Evolutionary conservation across 2,329 filamentous ascomycete species (phyloP), one percentile per base, ranked within the genome.

Genomic region (Cladosporium sp.): DNA sequence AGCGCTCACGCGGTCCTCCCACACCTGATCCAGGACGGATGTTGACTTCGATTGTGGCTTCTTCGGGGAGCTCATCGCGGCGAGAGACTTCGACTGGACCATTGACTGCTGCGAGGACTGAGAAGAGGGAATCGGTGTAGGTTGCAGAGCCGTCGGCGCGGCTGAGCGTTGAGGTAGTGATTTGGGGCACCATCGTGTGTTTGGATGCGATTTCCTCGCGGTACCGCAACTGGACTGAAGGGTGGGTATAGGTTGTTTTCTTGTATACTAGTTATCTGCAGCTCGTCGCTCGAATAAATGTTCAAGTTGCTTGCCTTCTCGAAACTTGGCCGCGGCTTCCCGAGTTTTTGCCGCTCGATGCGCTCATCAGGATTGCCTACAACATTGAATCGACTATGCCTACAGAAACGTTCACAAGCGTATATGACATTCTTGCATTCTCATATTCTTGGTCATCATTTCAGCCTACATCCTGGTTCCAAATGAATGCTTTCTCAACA

Each of bases 81-180:
- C 93, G 87, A 71, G 89, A 88, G 18, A 94, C 92, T 81, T 99
- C 95, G 70, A 98, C 87, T 18, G 95, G 95, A 0, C 94, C 95
- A 79, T 97, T 98, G 70, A 96, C 92, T 16, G 92, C 89, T 64
- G 90, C 91, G 63, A 96, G 86, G 69, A 98, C 86, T 53, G 89
- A 89, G 78, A 93, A 96, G 58, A 92, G 91, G 65, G 87, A 84
- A 72, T 89, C 85, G 2, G 90, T 87, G 76, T 92, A 93, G 11
- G 87, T 89, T 13, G 91, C 91, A 57, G 92, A 96, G 67, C 92
- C 92, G 76, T 96, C 91, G 28, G 91, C 86, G 67, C 89, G 89
- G 66, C 87, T 83, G 2, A 96, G 83, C 65, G 79, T 76, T 43
- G 75, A 73, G 56, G 71, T 77, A 72, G 57, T 77, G 69, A 57